phyloP scores from a whole-genome alignment of 2,329 filamentous ascomycete species.

The Aschersonia sp. region DNA sequence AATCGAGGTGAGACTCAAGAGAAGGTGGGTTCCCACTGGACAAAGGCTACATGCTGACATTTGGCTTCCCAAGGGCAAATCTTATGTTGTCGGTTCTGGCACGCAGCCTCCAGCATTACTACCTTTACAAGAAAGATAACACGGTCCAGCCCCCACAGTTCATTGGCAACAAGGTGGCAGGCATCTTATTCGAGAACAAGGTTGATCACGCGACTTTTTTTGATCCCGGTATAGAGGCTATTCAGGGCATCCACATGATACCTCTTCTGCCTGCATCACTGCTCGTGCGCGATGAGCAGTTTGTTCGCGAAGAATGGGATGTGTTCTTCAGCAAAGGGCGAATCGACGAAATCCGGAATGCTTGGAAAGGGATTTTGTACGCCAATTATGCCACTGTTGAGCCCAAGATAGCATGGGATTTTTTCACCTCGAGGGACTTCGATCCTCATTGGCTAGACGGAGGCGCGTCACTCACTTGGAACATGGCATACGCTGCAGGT shows the following conservation, averaged over 20 bases:
- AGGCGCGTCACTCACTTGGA: conserved; percentile 75
- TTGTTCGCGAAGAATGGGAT: conserved; percentile 74
- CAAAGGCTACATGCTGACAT: background rate
- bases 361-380: conserved; percentile 77
- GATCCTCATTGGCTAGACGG: conserved; percentile 60
- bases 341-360: conserved; percentile 49
- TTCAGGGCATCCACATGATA: conserved; percentile 73
- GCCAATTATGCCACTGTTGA: conserved; percentile 71
- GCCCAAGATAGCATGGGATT: conserved; percentile 52
- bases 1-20: conserved; percentile 41
- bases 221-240: conserved; percentile 54
- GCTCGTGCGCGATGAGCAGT: conserved; percentile 49
- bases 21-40: background rate
- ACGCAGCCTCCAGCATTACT: conserved; percentile 64
- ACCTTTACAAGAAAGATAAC: conserved; percentile 62
- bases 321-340: conserved; percentile 58
- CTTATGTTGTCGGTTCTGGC: conserved; percentile 70
- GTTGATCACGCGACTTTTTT: conserved; percentile 89
- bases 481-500: conserved; percentile 65
- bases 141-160: conserved; percentile 58
- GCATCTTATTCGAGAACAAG: conserved; percentile 85
- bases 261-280: conserved; percentile 56
- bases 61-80: conserved; percentile 39
- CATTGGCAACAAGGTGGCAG: conserved; percentile 59
- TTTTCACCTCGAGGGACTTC: conserved; percentile 56